phyloP scores from a whole-genome alignment of 2,329 filamentous ascomycete species.

The Microsporum audouinii region DNA sequence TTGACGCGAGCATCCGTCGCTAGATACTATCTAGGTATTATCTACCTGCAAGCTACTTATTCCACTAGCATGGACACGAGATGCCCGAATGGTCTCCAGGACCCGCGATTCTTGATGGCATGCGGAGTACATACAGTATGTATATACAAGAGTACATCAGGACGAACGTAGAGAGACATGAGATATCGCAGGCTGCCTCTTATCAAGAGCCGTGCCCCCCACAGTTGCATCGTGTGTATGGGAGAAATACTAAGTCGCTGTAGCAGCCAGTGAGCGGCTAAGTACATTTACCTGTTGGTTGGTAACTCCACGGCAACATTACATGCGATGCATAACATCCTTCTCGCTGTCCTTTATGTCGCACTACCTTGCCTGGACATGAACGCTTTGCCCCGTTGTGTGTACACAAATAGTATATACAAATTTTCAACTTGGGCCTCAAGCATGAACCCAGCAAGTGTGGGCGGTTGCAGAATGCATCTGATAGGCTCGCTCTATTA shows the following conservation, averaged over 20 bases:
- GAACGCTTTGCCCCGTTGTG: not conserved
- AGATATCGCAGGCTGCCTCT: not conserved
- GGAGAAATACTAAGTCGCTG: not conserved
- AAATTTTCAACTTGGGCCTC: no score
- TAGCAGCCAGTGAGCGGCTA: not conserved
- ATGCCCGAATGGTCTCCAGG: not conserved
- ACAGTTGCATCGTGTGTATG: not conserved
- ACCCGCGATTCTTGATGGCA: not conserved
- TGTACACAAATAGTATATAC: not conserved
- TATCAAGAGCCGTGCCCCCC: not conserved
- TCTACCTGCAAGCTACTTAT: not conserved
- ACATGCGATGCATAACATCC: not conserved
- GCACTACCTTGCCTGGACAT: not conserved
- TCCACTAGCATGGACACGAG: not conserved
- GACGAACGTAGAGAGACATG: not conserved
- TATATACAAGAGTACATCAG: not conserved
- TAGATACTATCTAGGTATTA: not conserved
- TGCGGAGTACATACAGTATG: not conserved
- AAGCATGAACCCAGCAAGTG: slow-evolving; percentile 2
- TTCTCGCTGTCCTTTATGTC: not conserved
- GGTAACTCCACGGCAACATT: not conserved
- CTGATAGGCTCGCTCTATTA: slow-evolving; percentile 1
- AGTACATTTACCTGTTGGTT: not conserved
- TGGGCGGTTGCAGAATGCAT: slow-evolving; percentile 3
- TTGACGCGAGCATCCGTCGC: not conserved